A percentile compares a stretch with the other conserved stretches of the same genome.
These are phyloP conservation scores for Hericium rajendrae DNA, from an alignment of 768 basidiomycete genomes.

Conservation along the genomic window DNA sequence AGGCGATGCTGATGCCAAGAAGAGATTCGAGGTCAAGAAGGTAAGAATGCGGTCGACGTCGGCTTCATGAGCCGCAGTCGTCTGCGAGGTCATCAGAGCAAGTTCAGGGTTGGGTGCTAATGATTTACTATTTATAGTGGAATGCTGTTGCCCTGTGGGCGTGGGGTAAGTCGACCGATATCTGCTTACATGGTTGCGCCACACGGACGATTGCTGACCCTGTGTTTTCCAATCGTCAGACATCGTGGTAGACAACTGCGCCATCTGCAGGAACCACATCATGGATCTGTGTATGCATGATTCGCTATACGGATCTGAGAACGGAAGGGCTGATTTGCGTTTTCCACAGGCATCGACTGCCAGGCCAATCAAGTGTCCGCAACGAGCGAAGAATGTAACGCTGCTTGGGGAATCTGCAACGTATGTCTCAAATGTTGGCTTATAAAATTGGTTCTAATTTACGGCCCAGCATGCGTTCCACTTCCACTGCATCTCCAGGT, in stretches of 20 bases:
- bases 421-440: constrained; percentile 33
- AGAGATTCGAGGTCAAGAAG: constrained; percentile 98
- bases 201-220: neutral
- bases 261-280: constrained; percentile 99
- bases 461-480: constrained; percentile 86
- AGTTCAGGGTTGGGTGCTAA: neutral
- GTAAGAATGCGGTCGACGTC: constrained; percentile 30
- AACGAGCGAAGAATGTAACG: constrained; percentile 93
- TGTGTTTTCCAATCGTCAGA: constrained; percentile 35
- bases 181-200: neutral
- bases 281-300: constrained; percentile 89
- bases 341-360: constrained; percentile 84
- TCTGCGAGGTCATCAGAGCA: neutral
- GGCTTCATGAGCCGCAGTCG: no score
- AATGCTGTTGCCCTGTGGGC: constrained; percentile 98
- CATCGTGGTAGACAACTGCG: constrained; percentile 98
- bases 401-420: constrained; percentile 99
- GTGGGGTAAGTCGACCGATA: constrained; percentile 58
- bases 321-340: neutral
- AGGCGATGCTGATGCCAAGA: constrained; percentile 64
- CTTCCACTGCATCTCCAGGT: constrained; percentile 98
- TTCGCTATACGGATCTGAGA: no score
- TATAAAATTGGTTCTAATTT: neutral
- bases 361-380: constrained; percentile 98
- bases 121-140: constrained; percentile 53